Base-by-base conservation (phyloP, 2,329 filamentous ascomycete species). In the Cyphellophora europaea region DNA sequence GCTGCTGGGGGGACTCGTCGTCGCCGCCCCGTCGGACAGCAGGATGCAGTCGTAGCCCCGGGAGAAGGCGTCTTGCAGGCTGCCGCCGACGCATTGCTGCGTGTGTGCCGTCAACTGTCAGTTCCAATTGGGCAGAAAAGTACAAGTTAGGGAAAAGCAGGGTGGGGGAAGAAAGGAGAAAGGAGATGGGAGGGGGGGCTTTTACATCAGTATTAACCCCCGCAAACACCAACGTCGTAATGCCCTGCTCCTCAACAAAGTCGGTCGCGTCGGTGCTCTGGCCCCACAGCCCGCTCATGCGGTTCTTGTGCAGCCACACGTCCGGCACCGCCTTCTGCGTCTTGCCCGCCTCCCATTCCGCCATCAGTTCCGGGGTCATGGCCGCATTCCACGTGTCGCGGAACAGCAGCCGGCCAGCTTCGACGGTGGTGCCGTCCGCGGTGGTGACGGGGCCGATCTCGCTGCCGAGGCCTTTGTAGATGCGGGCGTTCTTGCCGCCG, bases 151-250 rank as follows among this genome's bases (percentile, higher is more conserved):
- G 15, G 17, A 5, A 31, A 17, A 12, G 6, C 11, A 13, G 29
- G 29, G 29, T 5, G 17, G 29, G 17, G 19, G 10, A 31, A 6
- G 19, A 5, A 31, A 10, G 13, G 11, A 13, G 14, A 17, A 10
- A 25, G 21, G n/a, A n/a, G n/a, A n/a, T n/a, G n/a, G n/a, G 19
- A 77, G 49, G 76, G 72, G n/a, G n/a, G n/a, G n/a, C n/a, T n/a
- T n/a, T n/a, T n/a, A n/a, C n/a, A 53, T 78, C 72, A 3, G 72
- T 75, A 47, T 78, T 77, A 10, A 76, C 72, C 0, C 74, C 73
- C 1, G 68, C 56, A 42, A 77, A 75, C 13, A 78, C 47, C 29
- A 77, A 49, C 4, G 71, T 76, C 29, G 44, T 62, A 38, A 62
- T 63, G 0, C 57, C 56, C 31, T 59, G 43, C 27, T 52, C 38